These are phyloP conservation scores for Fusarium irregulare DNA, from an alignment of 2,329 filamentous ascomycete genomes.

Conservation along the genomic window DNA sequence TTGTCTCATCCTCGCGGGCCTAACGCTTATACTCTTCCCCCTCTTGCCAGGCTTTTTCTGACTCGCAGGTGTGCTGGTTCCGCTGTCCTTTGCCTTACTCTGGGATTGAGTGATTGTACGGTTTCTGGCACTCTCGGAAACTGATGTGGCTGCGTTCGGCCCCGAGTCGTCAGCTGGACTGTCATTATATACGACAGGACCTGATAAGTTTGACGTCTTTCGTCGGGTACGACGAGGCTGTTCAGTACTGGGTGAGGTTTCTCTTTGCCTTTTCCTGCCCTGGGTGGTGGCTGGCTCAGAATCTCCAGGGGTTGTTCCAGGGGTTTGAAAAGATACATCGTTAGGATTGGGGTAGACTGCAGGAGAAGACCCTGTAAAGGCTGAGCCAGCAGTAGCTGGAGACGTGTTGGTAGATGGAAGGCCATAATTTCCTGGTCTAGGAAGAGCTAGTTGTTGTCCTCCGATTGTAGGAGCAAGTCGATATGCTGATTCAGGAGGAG, in stretches of 20 bases:
- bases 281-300: neutral
- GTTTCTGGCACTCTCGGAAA: neutral
- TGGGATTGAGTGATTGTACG: neutral
- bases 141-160: neutral
- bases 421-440: neutral
- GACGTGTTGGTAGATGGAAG: neutral
- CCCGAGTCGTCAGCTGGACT: neutral
- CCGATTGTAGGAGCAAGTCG: neutral
- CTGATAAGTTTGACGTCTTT: neutral
- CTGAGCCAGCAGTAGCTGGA: neutral
- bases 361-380: neutral
- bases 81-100: neutral
- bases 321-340: neutral
- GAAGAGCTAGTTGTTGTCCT: neutral
- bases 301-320: neutral
- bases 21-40: neutral
- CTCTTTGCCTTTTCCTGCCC: conserved; percentile 5
- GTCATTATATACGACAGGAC: neutral
- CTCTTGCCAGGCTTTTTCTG: neutral
- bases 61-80: neutral
- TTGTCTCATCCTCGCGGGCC: neutral
- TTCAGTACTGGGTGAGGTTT: neutral
- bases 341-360: neutral
- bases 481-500: neutral
- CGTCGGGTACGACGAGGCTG: neutral